A percentile compares a stretch with the other conserved stretches of the same genome.
Conservation (phyloP, 1,139 yeast genomes). For the Zygosaccharomyces pseudobailii region DNA sequence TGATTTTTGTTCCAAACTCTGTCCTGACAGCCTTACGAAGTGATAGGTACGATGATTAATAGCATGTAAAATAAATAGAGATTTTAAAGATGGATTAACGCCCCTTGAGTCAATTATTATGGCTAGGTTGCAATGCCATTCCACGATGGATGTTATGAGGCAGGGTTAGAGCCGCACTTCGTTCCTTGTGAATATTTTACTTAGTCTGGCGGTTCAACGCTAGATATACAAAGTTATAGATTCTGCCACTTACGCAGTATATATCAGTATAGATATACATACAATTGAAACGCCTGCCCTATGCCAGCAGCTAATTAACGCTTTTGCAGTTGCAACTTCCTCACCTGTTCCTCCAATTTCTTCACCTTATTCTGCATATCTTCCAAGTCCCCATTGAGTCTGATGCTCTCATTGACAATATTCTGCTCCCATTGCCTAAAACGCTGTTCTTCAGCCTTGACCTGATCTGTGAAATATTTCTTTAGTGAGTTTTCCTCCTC, state of each 20-base stretch:
- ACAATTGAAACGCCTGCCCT: neutral
- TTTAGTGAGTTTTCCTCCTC: slow-evolving; percentile 95
- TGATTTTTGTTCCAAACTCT: neutral
- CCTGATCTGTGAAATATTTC: slow-evolving; percentile 96
- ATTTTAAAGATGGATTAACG: neutral
- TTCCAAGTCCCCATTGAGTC: slow-evolving; percentile 89
- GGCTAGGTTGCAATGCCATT: no score
- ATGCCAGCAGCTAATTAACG: slow-evolving; percentile 20
- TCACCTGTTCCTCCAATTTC: slow-evolving; percentile 67
- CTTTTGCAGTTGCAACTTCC: slow-evolving; percentile 55
- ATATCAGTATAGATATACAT: neutral
- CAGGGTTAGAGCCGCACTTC: neutral
- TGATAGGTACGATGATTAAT: neutral
- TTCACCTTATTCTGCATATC: slow-evolving; percentile 74
- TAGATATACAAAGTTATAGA: neutral
- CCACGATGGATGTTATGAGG: no score
- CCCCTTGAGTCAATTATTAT: no score
- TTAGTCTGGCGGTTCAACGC: neutral
- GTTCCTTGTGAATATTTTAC: neutral
- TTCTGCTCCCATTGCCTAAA: slow-evolving; percentile 98
- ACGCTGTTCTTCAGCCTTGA: slow-evolving; percentile 92
- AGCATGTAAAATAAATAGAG: neutral
- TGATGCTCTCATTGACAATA: slow-evolving; percentile 88
- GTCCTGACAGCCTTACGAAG: neutral
- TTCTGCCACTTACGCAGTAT: neutral